phyloP scores from a whole-genome alignment of 257 asterid species.

The Mitragyna speciosa region DNA sequence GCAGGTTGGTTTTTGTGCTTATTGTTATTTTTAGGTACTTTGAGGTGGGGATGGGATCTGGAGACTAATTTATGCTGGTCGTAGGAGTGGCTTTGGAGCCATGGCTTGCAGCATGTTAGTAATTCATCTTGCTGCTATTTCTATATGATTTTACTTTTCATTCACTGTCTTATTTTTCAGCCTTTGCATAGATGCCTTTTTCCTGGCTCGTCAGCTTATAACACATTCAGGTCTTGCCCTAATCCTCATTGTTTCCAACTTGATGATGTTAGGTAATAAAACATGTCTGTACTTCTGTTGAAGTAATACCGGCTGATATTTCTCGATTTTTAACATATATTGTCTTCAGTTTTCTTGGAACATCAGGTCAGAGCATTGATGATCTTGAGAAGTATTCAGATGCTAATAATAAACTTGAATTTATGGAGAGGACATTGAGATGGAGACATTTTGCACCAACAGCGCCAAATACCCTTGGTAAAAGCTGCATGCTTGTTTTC shows the following conservation, averaged over 20 bases:
- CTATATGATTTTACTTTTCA: not conserved
- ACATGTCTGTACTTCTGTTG: not conserved
- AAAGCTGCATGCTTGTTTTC: conserved; percentile 17
- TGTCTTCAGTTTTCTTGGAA: conserved; percentile 79
- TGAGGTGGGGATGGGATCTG: not conserved
- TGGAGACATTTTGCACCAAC: conserved; percentile 99
- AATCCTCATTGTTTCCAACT: conserved; percentile 93
- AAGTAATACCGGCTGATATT: not conserved
- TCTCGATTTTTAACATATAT: conserved; percentile 10
- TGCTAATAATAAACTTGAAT: conserved; percentile 60
- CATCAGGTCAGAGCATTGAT: conserved; percentile 91
- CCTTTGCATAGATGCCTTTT: conserved; percentile 86
- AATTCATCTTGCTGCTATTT: not conserved
- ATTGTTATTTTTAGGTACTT: not conserved
- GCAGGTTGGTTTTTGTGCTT: conserved; percentile 52
- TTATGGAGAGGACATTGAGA: conserved; percentile 88
- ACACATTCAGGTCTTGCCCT: conserved; percentile 93
- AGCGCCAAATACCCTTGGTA: conserved; percentile 95
- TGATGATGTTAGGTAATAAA: conserved; percentile 72
- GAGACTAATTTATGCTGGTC: not conserved
- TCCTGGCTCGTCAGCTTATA: conserved; percentile 83
- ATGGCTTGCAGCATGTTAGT: not conserved
- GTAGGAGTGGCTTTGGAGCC: not conserved
- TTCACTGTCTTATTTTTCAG: conserved; percentile 34
- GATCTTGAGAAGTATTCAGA: conserved; percentile 86